Conservation (phyloP, 1,139 yeast species). For the Magnusiomyces starmeri region DNA sequence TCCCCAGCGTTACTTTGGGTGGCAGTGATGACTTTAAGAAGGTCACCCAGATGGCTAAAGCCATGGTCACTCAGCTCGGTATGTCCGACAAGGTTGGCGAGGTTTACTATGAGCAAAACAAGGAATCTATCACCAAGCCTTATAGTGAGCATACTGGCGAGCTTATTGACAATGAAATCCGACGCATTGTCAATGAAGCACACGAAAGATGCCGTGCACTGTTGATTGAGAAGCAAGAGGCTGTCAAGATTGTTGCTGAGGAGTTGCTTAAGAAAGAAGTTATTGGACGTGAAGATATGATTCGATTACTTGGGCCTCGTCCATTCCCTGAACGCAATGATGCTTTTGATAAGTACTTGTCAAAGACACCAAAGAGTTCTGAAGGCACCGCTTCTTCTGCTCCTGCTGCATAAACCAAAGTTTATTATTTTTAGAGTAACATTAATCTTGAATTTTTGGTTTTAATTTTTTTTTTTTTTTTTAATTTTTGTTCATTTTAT, state of each 20-base stretch:
- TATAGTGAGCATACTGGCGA: constrained; percentile 83
- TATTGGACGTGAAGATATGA: constrained; percentile 85
- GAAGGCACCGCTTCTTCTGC: constrained; percentile 12
- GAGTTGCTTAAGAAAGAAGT: constrained; percentile 78
- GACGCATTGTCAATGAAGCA: constrained; percentile 72
- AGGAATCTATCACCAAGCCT: constrained; percentile 60
- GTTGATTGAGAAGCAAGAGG: constrained; percentile 59
- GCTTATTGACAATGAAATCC: constrained; percentile 75
- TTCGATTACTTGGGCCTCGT: constrained; percentile 75
- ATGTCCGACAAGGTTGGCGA: constrained; percentile 84
- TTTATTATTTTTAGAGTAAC: too few species aligned
- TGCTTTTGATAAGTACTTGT: constrained; percentile 79
- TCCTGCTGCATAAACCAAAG: not conserved
- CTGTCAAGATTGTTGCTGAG: constrained; percentile 81
- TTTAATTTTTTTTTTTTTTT: too few species aligned
- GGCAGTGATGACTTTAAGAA: constrained; percentile 95
- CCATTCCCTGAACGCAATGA: constrained; percentile 88
- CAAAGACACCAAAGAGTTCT: constrained; percentile 7
- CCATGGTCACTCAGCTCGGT: constrained; percentile 88
- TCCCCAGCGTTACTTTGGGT: constrained; percentile 85
- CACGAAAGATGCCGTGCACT: constrained; percentile 61
- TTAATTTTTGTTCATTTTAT: too few species aligned
- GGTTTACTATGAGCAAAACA: constrained; percentile 51
- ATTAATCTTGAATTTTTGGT: too few species aligned
- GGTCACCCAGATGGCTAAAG: constrained; percentile 89